Percentiles rank a stretch among this genome's conserved stretches.
These are phyloP conservation scores for Globisporangium polare DNA, from an alignment of 352 stramenopile species.

Conservation along the genomic window DNA sequence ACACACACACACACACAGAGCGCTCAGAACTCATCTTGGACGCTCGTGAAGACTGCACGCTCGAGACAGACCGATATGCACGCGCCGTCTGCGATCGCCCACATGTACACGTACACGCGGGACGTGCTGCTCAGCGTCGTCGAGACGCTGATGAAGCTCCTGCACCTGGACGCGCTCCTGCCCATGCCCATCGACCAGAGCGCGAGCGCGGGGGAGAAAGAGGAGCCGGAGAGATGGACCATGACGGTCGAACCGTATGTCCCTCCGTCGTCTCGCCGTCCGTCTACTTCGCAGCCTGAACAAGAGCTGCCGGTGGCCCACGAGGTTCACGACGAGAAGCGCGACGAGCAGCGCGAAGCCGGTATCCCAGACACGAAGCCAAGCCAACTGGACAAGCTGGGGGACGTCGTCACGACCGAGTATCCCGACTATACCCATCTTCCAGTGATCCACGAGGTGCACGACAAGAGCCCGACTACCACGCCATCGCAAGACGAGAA, in stretches of 20 bases:
- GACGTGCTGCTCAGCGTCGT: slow-evolving; percentile 12
- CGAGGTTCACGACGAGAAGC: not conserved
- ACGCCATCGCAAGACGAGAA: not conserved
- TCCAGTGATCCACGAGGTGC: too few relatives aligned
- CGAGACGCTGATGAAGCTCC: slow-evolving; percentile 17
- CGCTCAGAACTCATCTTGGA: not conserved
- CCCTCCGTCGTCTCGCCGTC: not conserved
- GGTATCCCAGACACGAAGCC: too few relatives aligned
- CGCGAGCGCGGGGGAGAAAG: not conserved
- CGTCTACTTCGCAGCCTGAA: not conserved
- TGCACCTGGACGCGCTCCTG: slow-evolving; percentile 17
- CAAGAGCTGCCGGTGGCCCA: not conserved
- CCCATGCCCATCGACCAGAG: not conserved
- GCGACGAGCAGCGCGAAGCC: too few relatives aligned
- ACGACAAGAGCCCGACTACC: too few relatives aligned
- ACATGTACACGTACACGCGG: slow-evolving; percentile 6
- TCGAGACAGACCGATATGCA: not conserved
- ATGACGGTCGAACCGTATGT: slow-evolving; percentile 7
- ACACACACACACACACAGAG: too few relatives aligned
- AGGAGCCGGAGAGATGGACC: slow-evolving; percentile 8
- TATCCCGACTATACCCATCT: too few relatives aligned
- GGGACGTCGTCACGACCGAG: too few relatives aligned
- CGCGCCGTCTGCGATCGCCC: not conserved
- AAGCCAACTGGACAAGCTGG: too few relatives aligned
- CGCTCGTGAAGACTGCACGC: not conserved